Evolutionary conservation across 2,329 filamentous ascomycete species (phyloP).

Genomic region (Fusarium dlaminii): DNA sequence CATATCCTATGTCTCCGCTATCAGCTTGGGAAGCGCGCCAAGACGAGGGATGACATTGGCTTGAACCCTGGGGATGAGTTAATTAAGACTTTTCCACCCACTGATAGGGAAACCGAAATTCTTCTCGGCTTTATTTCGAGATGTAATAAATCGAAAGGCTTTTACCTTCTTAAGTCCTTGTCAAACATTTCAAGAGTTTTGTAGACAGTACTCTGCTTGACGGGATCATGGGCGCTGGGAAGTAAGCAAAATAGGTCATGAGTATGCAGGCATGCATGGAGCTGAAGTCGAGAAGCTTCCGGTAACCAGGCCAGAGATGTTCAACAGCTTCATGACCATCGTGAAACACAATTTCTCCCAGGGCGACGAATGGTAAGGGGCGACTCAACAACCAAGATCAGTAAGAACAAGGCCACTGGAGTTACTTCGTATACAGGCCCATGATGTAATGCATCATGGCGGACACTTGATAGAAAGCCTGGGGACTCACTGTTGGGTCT

Average conservation of each 20-base stretch:
- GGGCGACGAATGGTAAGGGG: neutral
- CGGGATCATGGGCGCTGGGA: neutral
- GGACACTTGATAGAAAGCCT: neutral
- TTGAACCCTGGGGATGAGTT: neutral
- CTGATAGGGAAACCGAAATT: neutral
- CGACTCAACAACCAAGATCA: too few species aligned
- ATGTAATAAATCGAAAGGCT: neutral
- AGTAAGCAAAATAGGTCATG: neutral
- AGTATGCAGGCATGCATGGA: neutral
- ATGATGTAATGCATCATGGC: too few species aligned
- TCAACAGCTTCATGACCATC: neutral
- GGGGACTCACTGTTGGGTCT: neutral
- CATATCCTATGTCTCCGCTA: neutral
- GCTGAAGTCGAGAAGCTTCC: neutral
- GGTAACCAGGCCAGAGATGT: neutral
- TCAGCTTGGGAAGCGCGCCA: neutral
- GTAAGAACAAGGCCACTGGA: neutral
- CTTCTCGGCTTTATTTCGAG: neutral
- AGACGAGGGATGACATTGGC: neutral
- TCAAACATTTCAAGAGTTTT: neutral
- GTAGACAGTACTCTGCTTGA: neutral
- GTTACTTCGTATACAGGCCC: neutral
- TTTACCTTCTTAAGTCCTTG: neutral
- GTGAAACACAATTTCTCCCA: neutral
- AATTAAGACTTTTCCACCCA: neutral